Evolutionary conservation across 192 early-diverging fungal genomes (phyloP).

Genomic region (Coemansia sp.): DNA sequence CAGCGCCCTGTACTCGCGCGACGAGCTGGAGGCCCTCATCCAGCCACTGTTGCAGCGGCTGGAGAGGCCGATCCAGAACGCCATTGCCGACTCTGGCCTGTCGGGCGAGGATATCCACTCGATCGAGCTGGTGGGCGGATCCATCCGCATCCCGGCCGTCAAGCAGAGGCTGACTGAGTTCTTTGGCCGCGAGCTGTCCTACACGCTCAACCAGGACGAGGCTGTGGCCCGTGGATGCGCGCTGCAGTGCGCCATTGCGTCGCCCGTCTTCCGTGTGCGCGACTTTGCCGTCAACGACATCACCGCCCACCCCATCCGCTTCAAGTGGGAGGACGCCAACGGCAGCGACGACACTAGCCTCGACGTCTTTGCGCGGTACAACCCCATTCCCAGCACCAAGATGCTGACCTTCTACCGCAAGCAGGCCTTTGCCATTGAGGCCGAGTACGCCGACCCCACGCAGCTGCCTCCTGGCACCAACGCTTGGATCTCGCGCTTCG

Average conservation of each 20-base stretch:
- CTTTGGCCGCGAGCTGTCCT: slow-evolving; percentile 88
- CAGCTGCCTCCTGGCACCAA: slow-evolving; percentile 77
- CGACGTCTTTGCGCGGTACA: slow-evolving; percentile 86
- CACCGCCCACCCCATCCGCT: slow-evolving; percentile 85
- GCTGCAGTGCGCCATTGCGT: slow-evolving; percentile 95
- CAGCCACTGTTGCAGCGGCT: slow-evolving; percentile 74
- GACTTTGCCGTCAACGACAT: slow-evolving; percentile 94
- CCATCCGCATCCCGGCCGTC: slow-evolving; percentile 92
- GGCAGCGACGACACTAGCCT: slow-evolving; percentile 77
- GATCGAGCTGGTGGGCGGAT: slow-evolving; percentile 94
- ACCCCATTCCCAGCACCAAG: slow-evolving; percentile 88
- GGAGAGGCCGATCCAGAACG: slow-evolving; percentile 73
- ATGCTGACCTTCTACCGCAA: slow-evolving; percentile 90
- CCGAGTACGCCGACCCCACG: slow-evolving; percentile 73
- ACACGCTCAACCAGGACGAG: slow-evolving; percentile 98
- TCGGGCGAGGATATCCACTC: slow-evolving; percentile 85
- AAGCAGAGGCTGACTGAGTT: slow-evolving; percentile 87
- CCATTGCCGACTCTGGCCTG: slow-evolving; percentile 75
- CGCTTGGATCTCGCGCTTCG: slow-evolving; percentile 84
- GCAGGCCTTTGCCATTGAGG: slow-evolving; percentile 82
- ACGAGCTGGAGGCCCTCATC: slow-evolving; percentile 85
- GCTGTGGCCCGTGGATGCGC: slow-evolving; percentile 96
- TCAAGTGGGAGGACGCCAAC: slow-evolving; percentile 75
- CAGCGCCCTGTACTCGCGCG: slow-evolving; percentile 76
- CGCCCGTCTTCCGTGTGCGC: slow-evolving; percentile 97